Conservation (phyloP, 805 yeast genomes). For the Zygoascus tannicola region DNA sequence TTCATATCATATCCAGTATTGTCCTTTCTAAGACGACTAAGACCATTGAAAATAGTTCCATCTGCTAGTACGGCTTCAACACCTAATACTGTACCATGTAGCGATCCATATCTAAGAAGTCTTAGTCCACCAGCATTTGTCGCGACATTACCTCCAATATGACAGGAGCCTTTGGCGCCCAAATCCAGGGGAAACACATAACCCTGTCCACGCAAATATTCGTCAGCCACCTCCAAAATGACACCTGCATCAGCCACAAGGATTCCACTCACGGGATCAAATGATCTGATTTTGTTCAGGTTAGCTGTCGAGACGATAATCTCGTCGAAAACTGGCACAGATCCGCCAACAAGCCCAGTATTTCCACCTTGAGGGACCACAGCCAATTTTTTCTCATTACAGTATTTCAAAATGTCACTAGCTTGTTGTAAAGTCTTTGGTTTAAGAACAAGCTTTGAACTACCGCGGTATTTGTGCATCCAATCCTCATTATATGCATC, state of each 20-base stretch:
- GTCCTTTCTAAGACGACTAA: constrained; percentile 84
- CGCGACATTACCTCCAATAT: constrained; percentile 89
- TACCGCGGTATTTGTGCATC: constrained; percentile 92
- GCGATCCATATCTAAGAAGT: constrained; percentile 76
- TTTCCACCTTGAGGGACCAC: constrained; percentile 97
- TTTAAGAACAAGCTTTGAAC: constrained; percentile 66
- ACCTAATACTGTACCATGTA: constrained; percentile 88
- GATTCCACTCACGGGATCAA: constrained; percentile 76
- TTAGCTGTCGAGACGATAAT: constrained; percentile 60
- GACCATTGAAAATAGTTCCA: constrained; percentile 71
- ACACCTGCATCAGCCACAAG: constrained; percentile 87
- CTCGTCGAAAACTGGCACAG: constrained; percentile 88
- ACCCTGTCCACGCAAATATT: constrained; percentile 65
- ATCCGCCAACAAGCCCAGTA: constrained; percentile 93
- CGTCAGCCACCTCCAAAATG: constrained; percentile 77
- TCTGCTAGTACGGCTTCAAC: constrained; percentile 88
- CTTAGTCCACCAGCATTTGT: constrained; percentile 96
- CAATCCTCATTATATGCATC: constrained; percentile 74
- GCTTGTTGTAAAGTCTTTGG: constrained; percentile 78
- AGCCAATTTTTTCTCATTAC: constrained; percentile 68
- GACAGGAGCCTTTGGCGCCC: constrained; percentile 97
- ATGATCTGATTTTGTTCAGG: constrained; percentile 70
- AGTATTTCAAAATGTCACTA: constrained; percentile 63
- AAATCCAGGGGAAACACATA: constrained; percentile 87
- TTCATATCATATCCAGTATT: constrained; percentile 92